Evolutionary conservation across 2,329 filamentous ascomycete genomes (phyloP).

Genomic region (Nemania sp.): DNA sequence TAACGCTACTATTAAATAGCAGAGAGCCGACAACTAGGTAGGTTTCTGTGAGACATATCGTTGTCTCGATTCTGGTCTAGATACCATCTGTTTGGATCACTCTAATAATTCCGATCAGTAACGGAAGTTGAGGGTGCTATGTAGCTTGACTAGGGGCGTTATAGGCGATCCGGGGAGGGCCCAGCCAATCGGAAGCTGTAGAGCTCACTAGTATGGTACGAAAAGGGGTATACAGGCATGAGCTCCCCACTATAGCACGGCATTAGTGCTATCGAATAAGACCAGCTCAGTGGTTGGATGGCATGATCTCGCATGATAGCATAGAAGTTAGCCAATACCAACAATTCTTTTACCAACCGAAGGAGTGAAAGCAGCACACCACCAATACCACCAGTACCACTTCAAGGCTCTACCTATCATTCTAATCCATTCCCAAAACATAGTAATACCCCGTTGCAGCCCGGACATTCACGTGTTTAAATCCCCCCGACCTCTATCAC

Average conservation of each 20-base stretch:
- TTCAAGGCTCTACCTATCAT: too few relatives aligned
- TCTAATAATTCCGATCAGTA: background rate
- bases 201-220: conserved; percentile 1
- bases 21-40: too few relatives aligned
- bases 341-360: conserved; percentile 28
- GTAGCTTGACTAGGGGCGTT: conserved; percentile 2
- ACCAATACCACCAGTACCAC: background rate
- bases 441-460: conserved; percentile 21
- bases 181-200: conserved; percentile 30
- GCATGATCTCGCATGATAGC: conserved; percentile 33
- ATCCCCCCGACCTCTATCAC: conserved; percentile 2
- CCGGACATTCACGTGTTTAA: background rate
- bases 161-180: background rate
- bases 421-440: background rate
- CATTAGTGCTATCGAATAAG: conserved; percentile 3
- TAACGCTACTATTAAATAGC: too few relatives aligned
- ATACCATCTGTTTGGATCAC: background rate
- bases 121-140: background rate
- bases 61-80: too few relatives aligned
- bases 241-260: conserved; percentile 9
- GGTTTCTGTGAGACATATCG: too few relatives aligned
- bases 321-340: conserved; percentile 24
- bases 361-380: conserved; percentile 12
- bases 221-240: background rate
- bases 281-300: conserved; percentile 9